Evolutionary conservation across 495 filamentous ascomycete genomes (phyloP).

Genomic region (Lasiosphaeria ovina): DNA sequence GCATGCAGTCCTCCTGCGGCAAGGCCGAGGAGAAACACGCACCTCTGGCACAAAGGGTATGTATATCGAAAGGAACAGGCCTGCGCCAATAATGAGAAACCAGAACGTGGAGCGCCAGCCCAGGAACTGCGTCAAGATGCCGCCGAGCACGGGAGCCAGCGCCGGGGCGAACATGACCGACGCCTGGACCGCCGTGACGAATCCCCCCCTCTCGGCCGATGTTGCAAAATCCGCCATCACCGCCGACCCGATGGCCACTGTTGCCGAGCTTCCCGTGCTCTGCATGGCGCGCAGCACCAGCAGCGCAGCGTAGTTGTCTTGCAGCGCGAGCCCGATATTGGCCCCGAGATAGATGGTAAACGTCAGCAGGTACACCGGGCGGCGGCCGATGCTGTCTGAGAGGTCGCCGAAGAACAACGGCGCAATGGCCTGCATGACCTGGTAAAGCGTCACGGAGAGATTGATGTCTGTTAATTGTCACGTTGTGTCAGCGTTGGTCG

Average conservation of each 20-base stretch:
- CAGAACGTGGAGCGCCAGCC: constrained; percentile 65
- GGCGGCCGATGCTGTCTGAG: constrained; percentile 48
- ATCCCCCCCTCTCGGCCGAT: constrained; percentile 44
- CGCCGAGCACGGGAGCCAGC: constrained; percentile 58
- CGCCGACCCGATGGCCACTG: constrained; percentile 49
- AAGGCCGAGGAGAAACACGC: no score
- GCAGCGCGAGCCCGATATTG: constrained; percentile 52
- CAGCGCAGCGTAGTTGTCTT: constrained; percentile 49
- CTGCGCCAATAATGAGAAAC: constrained; percentile 55
- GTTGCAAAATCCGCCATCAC: constrained; percentile 50
- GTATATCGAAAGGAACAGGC: constrained; percentile 38
- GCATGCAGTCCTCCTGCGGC: no score
- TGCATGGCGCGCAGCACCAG: constrained; percentile 54
- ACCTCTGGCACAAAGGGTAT: constrained; percentile 50
- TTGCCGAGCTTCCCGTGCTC: constrained; percentile 49
- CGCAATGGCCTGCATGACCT: constrained; percentile 50
- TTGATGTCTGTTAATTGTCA: constrained; percentile 53
- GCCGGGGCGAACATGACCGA: constrained; percentile 36
- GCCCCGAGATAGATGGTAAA: constrained; percentile 54
- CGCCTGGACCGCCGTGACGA: constrained; percentile 30
- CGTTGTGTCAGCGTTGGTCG: constrained; percentile 20
- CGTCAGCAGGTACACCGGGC: constrained; percentile 51
- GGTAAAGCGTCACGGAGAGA: constrained; percentile 51
- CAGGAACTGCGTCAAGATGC: constrained; percentile 52
- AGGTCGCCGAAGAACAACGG: constrained; percentile 51